Evolutionary conservation across 1,284 basidiomycete species (phyloP).

Genomic region (Dichomitus squalens): DNA sequence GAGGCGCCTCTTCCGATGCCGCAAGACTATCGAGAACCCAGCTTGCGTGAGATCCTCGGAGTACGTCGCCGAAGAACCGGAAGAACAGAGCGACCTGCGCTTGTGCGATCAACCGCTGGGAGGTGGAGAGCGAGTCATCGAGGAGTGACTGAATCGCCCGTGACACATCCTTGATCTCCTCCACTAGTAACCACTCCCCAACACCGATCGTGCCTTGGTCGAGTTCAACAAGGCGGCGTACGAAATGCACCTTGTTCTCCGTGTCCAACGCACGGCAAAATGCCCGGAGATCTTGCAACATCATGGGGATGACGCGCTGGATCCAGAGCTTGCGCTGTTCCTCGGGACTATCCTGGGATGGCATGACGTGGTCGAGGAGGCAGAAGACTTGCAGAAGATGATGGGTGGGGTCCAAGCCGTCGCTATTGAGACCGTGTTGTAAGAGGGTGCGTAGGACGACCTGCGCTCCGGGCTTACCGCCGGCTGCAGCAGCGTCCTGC

Average conservation of each 20-base stretch:
- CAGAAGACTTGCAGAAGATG: slow-evolving; percentile 57
- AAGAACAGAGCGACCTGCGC: slow-evolving; percentile 46
- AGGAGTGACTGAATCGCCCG: slow-evolving; percentile 41
- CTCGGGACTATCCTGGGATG: slow-evolving; percentile 37
- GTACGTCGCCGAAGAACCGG: slow-evolving; percentile 42
- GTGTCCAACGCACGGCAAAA: slow-evolving; percentile 62
- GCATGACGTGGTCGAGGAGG: slow-evolving; percentile 60
- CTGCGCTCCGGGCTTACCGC: slow-evolving; percentile 41
- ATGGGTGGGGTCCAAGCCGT: slow-evolving; percentile 53
- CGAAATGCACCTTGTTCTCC: slow-evolving; percentile 52
- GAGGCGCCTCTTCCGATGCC: slow-evolving; percentile 23
- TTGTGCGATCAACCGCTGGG: slow-evolving; percentile 32
- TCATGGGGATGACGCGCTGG: slow-evolving; percentile 54
- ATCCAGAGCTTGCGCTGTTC: slow-evolving; percentile 48
- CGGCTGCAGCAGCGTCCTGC: slow-evolving; percentile 37
- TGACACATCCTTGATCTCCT: slow-evolving; percentile 55
- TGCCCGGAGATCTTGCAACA: slow-evolving; percentile 51
- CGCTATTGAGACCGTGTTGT: slow-evolving; percentile 42
- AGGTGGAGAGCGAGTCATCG: slow-evolving; percentile 29
- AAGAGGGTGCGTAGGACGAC: slow-evolving; percentile 59
- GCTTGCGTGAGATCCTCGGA: slow-evolving; percentile 34
- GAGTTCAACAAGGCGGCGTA: slow-evolving; percentile 56
- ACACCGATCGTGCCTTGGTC: slow-evolving; percentile 61
- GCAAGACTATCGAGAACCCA: slow-evolving; percentile 38
- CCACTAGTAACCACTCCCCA: slow-evolving; percentile 69